Evolutionary conservation across 306 rosid species (phyloP).

Genomic region (Fragaria ananassa): DNA sequence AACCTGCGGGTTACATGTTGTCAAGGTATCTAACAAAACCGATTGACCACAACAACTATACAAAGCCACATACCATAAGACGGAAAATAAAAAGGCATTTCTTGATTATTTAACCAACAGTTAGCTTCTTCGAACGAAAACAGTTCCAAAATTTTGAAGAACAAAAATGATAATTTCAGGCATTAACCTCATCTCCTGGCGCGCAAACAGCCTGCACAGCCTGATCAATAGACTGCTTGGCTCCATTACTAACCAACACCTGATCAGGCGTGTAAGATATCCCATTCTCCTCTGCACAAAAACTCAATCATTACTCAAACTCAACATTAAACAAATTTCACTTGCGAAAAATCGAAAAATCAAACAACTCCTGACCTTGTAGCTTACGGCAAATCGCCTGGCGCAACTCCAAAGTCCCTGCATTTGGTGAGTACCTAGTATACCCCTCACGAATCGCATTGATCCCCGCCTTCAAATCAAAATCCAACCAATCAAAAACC

Average conservation of each 20-base stretch:
- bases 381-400: conserved; percentile 85
- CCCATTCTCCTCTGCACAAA: conserved; percentile 79
- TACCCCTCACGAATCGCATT: conserved; percentile 83
- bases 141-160: neutral
- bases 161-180: neutral
- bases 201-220: conserved; percentile 85
- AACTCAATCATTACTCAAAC: conserved; percentile 15
- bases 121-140: neutral
- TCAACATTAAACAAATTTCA: neutral
- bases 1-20: conserved; percentile 50
- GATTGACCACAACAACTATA: neutral
- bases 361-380: conserved; percentile 47
- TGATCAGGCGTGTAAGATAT: conserved; percentile 73
- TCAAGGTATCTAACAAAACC: neutral
- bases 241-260: conserved; percentile 87
- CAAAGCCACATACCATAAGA: neutral
- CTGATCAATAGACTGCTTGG: conserved; percentile 82
- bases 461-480: conserved; percentile 61
- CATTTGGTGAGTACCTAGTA: conserved; percentile 83
- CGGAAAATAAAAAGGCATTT: neutral
- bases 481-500: neutral
- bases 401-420: conserved; percentile 74
- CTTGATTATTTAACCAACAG: neutral
- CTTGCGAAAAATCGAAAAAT: neutral
- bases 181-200: conserved; percentile 78